These are phyloP conservation scores for Penicillium roqueforti DNA, from an alignment of 495 filamentous ascomycete genomes.

Conservation along the genomic window DNA sequence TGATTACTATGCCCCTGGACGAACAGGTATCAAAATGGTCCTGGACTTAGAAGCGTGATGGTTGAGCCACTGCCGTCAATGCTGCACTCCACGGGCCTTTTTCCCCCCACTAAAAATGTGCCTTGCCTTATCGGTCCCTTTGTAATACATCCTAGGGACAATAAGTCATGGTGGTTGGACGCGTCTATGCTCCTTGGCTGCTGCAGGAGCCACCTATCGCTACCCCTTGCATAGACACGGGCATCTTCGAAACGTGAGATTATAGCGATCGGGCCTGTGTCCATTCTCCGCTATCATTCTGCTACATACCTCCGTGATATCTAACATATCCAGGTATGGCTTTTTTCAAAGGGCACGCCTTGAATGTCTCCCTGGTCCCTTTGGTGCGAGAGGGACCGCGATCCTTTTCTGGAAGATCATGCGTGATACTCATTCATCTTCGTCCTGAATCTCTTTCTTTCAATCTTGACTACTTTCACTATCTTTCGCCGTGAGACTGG, in stretches of 20 bases:
- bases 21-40: conserved; percentile 54
- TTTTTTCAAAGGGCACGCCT: conserved; percentile 35
- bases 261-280: conserved; percentile 14
- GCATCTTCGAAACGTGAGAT: conserved; percentile 34
- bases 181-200: conserved; percentile 24
- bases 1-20: conserved; percentile 56
- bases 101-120: conserved; percentile 11
- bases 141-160: conserved; percentile 20
- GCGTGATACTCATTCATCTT: conserved; percentile 19
- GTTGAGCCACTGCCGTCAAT: conserved; percentile 20
- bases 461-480: conserved; percentile 12
- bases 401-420: conserved; percentile 20
- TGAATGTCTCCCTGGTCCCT: conserved; percentile 38
- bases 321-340: conserved; percentile 47
- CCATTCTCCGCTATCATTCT: conserved; percentile 31
- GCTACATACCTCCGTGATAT: conserved; percentile 43
- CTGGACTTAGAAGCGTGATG: conserved; percentile 37
- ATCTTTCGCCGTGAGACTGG: conserved; percentile 6
- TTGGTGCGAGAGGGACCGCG: conserved; percentile 29
- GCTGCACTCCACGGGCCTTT: conserved; percentile 4
- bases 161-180: conserved; percentile 28
- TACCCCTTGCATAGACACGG: conserved; percentile 38
- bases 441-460: conserved; percentile 16
- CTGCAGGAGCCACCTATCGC: conserved; percentile 11
- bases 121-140: conserved; percentile 17